Evolutionary conservation across 2,329 filamentous ascomycete genomes (phyloP), one percentile per base, ranked within the genome.

Genomic region (Colletotrichum euphorbiae): DNA sequence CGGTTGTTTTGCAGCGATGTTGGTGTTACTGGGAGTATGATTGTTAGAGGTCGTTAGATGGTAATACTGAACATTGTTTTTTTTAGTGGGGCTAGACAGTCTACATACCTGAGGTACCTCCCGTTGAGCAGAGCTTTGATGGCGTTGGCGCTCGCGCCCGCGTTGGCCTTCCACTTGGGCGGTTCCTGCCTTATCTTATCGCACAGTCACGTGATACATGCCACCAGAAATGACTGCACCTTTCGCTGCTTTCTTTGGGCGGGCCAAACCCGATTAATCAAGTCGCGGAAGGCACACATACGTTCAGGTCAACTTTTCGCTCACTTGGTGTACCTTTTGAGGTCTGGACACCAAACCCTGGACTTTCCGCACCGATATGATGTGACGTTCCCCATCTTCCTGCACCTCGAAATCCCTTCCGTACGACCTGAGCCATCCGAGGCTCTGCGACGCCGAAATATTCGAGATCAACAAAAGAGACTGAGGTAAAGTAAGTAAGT

Each of bases 381-480:
- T 71, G 70, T 71, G 70, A 71, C 52, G 45, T 61, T 69, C 19
- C 59, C 65, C 38, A 21, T 48, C 65, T 15, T 45, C 61, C 42
- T 21, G 52, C 21, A 70, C 45, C 68, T 63, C 67, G 68, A 71
- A 70, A 52, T 56, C 64, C 64, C 54, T 65, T 69, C 68, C 67
- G 56, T 62, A 69, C 64, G 59, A 70, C 60, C 68, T 65, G 70
- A 71, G 70, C 68, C 68, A 50, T 46, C 60, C 69, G 61, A 70
- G 68, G 68, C 68, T 68, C 56, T 70, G 60, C 70, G 68, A 70
- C 69, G 55, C 67, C 52, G 57, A 70, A 70, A 58, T 52, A 67
- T 64, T 69, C 62, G 67, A 69, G 67, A 51, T 51, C 45, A 51
- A 56, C 21, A 43, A 45, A 50, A 40, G 45, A 65, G 36, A 45